These are phyloP conservation scores for Leucogyrophana mollusca DNA, from an alignment of 768 basidiomycete genomes.

Conservation along the genomic window DNA sequence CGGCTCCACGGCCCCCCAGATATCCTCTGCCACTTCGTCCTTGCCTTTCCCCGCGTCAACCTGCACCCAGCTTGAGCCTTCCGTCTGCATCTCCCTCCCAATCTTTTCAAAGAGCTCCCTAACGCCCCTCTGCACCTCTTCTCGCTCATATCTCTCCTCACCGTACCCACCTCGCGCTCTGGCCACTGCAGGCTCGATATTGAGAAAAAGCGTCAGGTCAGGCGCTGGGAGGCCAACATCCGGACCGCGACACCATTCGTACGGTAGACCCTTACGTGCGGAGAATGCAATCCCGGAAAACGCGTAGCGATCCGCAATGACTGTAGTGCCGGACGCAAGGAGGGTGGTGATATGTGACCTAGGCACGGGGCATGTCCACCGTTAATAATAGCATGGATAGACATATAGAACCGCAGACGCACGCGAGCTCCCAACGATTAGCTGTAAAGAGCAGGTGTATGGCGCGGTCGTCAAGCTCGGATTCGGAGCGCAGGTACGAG, in stretches of 20 bases:
- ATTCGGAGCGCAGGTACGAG: constrained; percentile 78
- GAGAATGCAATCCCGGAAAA: constrained; percentile 96
- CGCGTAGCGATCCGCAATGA: constrained; percentile 93
- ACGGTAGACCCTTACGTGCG: constrained; percentile 64
- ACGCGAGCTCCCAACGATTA: constrained; percentile 97
- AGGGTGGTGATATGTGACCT: constrained; percentile 62
- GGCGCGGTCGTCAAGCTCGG: constrained; percentile 87
- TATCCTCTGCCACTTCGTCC: constrained; percentile 49
- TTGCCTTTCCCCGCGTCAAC: constrained; percentile 56
- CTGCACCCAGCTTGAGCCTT: constrained; percentile 51
- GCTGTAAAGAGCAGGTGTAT: constrained; percentile 96
- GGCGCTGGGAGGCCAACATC: constrained; percentile 88
- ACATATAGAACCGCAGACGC: no score
- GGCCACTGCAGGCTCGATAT: constrained; percentile 71
- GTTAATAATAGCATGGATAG: no score
- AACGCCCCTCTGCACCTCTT: constrained; percentile 70
- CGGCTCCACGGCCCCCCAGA: constrained; percentile 54
- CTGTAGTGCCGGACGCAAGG: constrained; percentile 60
- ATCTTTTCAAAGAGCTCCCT: constrained; percentile 58
- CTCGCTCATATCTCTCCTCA: constrained; percentile 82
- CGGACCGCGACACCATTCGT: constrained; percentile 82
- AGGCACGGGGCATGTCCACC: neutral
- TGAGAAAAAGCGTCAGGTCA: constrained; percentile 85
- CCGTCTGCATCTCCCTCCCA: constrained; percentile 48
- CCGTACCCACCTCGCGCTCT: constrained; percentile 77